Evolutionary conservation across 176 grass and related monocot genomes (phyloP), one percentile per base, ranked within the genome.

Genomic region (Thalia dealbata): DNA sequence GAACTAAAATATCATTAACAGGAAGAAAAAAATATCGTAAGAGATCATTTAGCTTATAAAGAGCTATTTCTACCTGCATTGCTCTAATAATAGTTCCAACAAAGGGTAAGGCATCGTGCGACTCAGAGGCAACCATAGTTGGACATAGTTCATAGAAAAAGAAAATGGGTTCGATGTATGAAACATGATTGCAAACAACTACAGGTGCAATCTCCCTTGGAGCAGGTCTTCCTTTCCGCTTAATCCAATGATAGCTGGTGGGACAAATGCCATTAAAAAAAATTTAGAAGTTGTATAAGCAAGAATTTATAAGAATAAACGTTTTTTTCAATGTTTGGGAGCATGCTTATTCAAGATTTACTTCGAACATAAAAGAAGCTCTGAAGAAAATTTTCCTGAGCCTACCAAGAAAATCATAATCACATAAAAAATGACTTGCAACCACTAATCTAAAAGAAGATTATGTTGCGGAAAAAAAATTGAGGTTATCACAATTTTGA

Each of bases 61-160:
- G 22, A 29, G 67, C 67, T 8, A 30, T 5, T n/a, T 16, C 74
- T 69, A 81, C 95, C 95, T 99, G 95, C 95, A 99, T 99, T n/a
- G 95, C 85, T 68, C 95, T 87, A 66, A 99, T 91, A 74, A 99
- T 99, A 70, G 87, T 93, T 72, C 95, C 95, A 75, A 99, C 95
- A 77, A 99, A 86, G 15, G 95, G 95, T 74, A 99, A 77, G 38
- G 87, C 48, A 91, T 99, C 95, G 75, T 99, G 95, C 18, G 95
- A 99, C 3, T 99, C 95, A 0, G 95, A 99, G 21, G 90, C 91
- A 82, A 99, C 95, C 80, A 99, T 99, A 67, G 95, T 99, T 11
- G 95, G 95, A 77, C 84, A 93, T 74, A 99, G 72, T 79, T 99
- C 95, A 48, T 93, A 99, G 83, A 99, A 99, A 78, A 81, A 99